Evolutionary conservation across 1,284 basidiomycete species (phyloP).

Genomic region (Ceratobasidium papillatum): DNA sequence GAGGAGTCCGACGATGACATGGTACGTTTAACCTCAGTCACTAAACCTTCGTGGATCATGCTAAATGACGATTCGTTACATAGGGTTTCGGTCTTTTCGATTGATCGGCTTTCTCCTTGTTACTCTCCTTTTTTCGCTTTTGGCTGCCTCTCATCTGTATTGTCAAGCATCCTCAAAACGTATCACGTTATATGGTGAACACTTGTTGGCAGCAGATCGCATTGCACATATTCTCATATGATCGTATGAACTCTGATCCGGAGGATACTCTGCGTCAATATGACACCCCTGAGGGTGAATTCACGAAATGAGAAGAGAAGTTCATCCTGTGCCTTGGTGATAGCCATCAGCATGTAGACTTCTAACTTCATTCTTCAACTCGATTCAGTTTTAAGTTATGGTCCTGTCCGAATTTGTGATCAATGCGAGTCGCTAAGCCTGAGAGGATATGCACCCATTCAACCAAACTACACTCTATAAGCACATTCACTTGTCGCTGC

Average conservation of each 20-base stretch:
- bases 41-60: background rate
- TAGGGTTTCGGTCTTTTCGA: slow-evolving; percentile 87
- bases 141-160: slow-evolving; percentile 30
- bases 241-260: no score
- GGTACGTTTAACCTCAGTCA: slow-evolving; percentile 61
- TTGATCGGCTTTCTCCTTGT: slow-evolving; percentile 54
- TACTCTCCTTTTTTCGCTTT: slow-evolving; percentile 21
- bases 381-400: no score
- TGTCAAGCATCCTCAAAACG: slow-evolving; percentile 30
- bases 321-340: no score
- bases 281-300: no score
- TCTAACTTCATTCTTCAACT: no score
- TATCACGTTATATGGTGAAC: slow-evolving; percentile 38
- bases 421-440: no score
- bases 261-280: no score
- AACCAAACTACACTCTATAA: background rate
- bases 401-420: no score
- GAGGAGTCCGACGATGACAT: slow-evolving; percentile 86
- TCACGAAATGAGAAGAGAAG: no score
- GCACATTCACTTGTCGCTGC: background rate
- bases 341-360: no score
- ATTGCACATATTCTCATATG: no score
- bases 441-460: no score
- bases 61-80: slow-evolving; percentile 21
- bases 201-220: background rate